Evolutionary conservation across 108 stramenopile genomes (phyloP).

Genomic region (Epithemia pelagica): DNA sequence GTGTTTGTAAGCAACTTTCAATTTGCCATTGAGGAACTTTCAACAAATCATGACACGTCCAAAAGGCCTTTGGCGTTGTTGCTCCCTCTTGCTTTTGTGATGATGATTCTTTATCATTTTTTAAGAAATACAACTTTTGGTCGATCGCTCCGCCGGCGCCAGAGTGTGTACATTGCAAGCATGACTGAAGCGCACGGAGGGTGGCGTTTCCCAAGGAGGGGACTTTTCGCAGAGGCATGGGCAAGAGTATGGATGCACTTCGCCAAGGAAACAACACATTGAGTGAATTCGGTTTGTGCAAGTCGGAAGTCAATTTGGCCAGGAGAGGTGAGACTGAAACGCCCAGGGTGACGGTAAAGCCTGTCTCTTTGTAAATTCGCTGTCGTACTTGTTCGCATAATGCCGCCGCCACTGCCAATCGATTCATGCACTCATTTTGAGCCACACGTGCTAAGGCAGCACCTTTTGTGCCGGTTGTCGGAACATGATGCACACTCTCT

Average conservation of each 20-base stretch:
- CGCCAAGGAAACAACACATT: conserved; percentile 53
- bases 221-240: conserved; percentile 47
- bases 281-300: conserved; percentile 44
- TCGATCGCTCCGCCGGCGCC: too few relatives aligned
- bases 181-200: conserved; percentile 12
- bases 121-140: too few relatives aligned
- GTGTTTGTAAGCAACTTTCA: background rate
- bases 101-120: background rate
- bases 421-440: conserved; percentile 19
- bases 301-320: conserved; percentile 41
- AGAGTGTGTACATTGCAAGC: conserved; percentile 8
- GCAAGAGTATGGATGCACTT: conserved; percentile 19
- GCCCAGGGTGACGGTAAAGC: conserved; percentile 43
- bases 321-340: conserved; percentile 38
- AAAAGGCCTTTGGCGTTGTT: conserved; percentile 5
- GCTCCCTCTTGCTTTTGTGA: background rate
- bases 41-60: conserved; percentile 23
- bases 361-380: conserved; percentile 25
- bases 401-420: conserved; percentile 6
- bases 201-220: conserved; percentile 30
- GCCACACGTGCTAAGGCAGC: background rate
- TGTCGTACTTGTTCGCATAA: conserved; percentile 17
- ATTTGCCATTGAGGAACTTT: background rate
- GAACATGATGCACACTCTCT: background rate
- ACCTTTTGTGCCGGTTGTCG: background rate